Base-by-base conservation (phyloP, 2,329 filamentous ascomycete genomes). In the Onygena corvina region DNA sequence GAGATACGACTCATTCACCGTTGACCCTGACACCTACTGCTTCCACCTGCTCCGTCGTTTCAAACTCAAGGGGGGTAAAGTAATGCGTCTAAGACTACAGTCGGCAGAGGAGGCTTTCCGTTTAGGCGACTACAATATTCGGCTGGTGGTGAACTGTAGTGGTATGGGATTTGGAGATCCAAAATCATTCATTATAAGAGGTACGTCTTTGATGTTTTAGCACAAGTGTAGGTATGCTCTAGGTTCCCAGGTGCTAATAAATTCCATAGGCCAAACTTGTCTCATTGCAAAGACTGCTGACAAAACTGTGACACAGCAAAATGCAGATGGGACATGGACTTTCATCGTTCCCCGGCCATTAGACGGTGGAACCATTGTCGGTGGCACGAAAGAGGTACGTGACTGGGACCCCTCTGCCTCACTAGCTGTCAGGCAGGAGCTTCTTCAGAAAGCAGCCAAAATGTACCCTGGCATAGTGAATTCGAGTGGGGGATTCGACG, bases 351-450 rank as follows among this genome's bases (percentile, higher is more conserved):
- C 80, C 0, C 72, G 81, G 2, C 74, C 73, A 6, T 74, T 79
- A 21, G 69, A 76, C 29, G 80, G 80, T 2, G 80, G 80, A 2
- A 83, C 80, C 0, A 69, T 84, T 33, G 74, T 84, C 16, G 81
- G 80, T 3, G 80, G 80, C 0, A 84, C 79, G 7, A 83, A 81
- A 60, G 75, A 83, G 58, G 69, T 72, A 1, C 64, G 74, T 49
- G 68, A 81, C 59, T 80, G 75, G 75, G 68, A 75, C 42, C 60
- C 70, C 0, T 63, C 69, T 14, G 73, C 77, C 1, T 75, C 69
- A 0, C 51, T 55, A 1, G 70, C 71, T 42, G 71, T 73, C 0
- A 63, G 78, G 14, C 61, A 66, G 31, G 59, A 57, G 23, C 61
- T 83, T 11, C 67, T 83, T 3, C 53, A 55, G 2, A 65, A 66